A percentile compares a stretch with the other conserved stretches of the same genome.
Evolutionary conservation across 441 rosid species (phyloP).

Genomic region (Dalechampia spathulata): DNA sequence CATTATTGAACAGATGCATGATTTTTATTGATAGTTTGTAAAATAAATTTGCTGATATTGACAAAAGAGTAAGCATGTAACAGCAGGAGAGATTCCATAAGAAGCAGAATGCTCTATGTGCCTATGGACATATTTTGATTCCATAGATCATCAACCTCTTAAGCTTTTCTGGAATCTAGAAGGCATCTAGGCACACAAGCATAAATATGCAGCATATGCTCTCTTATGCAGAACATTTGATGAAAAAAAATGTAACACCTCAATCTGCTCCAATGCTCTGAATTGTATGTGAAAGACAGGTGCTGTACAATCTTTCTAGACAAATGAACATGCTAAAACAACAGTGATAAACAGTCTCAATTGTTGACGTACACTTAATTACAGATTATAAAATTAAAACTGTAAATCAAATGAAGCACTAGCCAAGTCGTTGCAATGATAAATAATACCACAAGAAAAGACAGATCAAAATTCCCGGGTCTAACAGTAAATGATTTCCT

Average conservation of each 20-base stretch:
- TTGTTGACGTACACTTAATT: too few species aligned
- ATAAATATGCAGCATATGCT: neutral
- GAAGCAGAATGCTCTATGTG: neutral
- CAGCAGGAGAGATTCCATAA: conserved; percentile 1
- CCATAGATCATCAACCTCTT: too few species aligned
- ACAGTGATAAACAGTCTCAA: neutral
- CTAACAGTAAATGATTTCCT: neutral
- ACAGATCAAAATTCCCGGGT: neutral
- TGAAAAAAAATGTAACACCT: neutral
- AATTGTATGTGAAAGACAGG: neutral
- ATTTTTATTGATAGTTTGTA: neutral
- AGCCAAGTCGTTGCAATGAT: neutral
- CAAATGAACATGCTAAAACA: neutral
- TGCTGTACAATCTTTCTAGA: neutral
- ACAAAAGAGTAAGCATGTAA: neutral
- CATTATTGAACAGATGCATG: neutral
- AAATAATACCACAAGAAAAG: neutral
- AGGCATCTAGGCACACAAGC: neutral
- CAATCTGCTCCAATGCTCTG: neutral
- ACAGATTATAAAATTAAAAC: neutral
- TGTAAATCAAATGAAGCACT: neutral
- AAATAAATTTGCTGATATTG: neutral
- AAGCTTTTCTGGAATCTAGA: neutral
- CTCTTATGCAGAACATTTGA: neutral
- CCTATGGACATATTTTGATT: neutral